These are phyloP conservation scores for Pseudonitzschia multiseries DNA, from an alignment of 108 stramenopile genomes.

Conservation along the genomic window DNA sequence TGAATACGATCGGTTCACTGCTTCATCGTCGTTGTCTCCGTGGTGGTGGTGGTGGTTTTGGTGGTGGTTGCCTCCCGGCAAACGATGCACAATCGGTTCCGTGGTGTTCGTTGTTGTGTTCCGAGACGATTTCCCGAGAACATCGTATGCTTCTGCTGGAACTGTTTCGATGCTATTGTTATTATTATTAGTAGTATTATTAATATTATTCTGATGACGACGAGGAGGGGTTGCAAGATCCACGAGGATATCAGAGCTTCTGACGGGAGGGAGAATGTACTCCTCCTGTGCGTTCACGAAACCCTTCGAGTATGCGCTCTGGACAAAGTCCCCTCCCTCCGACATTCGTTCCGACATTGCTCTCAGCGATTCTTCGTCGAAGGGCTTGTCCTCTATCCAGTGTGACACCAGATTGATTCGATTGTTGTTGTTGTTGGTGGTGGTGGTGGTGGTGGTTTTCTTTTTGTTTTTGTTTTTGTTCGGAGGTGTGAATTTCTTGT, in stretches of 20 bases:
- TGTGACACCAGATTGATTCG: neutral
- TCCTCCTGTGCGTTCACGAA: neutral
- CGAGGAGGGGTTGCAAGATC: neutral
- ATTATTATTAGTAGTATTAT: too few species aligned
- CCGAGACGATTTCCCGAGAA: neutral
- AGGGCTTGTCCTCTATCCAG: conserved; percentile 17
- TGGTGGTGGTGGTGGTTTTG: neutral
- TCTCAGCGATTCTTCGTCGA: conserved; percentile 18
- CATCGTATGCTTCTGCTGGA: neutral
- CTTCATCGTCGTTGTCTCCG: neutral
- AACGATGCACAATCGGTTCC: neutral
- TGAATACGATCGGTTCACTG: neutral
- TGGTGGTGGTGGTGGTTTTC: too few species aligned
- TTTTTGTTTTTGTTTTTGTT: too few species aligned
- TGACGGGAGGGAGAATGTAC: conserved; percentile 15
- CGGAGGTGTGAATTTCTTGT: neutral
- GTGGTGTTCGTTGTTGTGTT: neutral
- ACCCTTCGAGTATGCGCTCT: neutral
- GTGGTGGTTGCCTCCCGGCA: neutral
- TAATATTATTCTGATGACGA: too few species aligned
- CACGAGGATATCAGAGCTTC: neutral
- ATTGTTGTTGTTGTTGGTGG: too few species aligned
- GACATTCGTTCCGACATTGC: conserved; percentile 9
- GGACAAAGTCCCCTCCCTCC: neutral
- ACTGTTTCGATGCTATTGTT: too few species aligned